phyloP scores from a whole-genome alignment of 139 green algal species.

The Mychonastes homosphaera region DNA sequence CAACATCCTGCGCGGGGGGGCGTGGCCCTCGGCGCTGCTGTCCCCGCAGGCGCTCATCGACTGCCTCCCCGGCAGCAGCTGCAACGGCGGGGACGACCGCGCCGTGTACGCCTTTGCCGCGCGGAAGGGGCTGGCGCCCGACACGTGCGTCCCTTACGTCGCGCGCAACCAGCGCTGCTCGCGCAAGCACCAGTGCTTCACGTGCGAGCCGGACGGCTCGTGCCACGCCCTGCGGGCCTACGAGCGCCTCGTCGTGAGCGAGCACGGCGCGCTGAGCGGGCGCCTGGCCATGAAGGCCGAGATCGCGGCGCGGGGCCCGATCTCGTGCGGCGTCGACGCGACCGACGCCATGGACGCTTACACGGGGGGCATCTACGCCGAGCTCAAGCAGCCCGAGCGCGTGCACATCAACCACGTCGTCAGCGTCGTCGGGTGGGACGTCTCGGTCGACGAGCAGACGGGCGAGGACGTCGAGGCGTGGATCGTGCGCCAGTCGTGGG shows the following conservation, averaged over 20 bases:
- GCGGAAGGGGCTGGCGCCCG: constrained; percentile 51
- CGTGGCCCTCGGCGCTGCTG: constrained; percentile 16
- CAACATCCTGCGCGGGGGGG: constrained; percentile 60
- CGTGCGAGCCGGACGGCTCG: constrained; percentile 8
- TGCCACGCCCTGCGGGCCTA: constrained; percentile 50
- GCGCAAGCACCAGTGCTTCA: constrained; percentile 54
- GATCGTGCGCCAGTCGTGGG: constrained; percentile 45
- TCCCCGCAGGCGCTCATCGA: constrained; percentile 56
- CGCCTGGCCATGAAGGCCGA: constrained; percentile 67
- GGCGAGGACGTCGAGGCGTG: constrained; percentile 63
- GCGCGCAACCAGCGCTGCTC: constrained; percentile 50
- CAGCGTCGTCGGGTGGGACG: constrained; percentile 72
- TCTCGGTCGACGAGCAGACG: too few relatives aligned
- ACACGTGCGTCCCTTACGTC: constrained; percentile 82
- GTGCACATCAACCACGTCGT: constrained; percentile 73
- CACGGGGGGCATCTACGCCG: constrained; percentile 25
- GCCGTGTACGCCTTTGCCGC: constrained; percentile 21
- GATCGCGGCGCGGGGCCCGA: constrained; percentile 70
- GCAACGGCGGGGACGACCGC: constrained; percentile 42
- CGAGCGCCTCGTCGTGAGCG: constrained; percentile 39
- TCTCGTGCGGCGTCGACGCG: constrained; percentile 71
- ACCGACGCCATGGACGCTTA: constrained; percentile 61
- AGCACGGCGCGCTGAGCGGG: constrained; percentile 21
- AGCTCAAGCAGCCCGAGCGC: constrained; percentile 16
- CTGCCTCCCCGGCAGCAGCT: constrained; percentile 58